Evolutionary conservation across 225 moss, liverwort and hornwort species (phyloP).

Genomic region (Pleurozium schreberi): DNA sequence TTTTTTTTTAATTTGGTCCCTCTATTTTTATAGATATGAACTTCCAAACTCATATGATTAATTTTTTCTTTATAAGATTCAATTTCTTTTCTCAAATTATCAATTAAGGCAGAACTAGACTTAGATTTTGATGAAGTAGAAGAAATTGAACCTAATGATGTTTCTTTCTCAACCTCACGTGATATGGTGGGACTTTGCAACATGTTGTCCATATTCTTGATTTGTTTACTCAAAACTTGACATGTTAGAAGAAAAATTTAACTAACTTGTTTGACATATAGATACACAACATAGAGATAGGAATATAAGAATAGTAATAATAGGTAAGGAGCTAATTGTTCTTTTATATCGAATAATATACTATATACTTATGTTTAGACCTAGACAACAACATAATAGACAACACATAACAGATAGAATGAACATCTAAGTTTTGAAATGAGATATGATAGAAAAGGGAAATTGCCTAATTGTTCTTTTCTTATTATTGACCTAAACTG

Average conservation of each 20-base stretch:
- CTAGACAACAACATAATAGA: neutral
- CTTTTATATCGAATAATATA: neutral
- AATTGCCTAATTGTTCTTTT: neutral
- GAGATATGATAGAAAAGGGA: neutral
- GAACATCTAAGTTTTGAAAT: neutral
- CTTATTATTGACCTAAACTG: neutral
- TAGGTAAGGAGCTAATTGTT: neutral
- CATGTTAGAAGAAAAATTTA: neutral
- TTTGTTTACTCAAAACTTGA: no score
- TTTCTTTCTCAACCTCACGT: no score
- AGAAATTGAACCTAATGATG: neutral
- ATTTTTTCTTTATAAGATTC: neutral
- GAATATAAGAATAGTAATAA: neutral
- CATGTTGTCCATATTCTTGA: no score
- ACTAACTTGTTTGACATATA: neutral
- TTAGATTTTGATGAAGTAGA: neutral
- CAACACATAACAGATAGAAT: neutral
- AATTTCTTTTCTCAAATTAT: neutral
- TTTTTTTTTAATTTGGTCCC: no score
- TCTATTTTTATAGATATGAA: no score
- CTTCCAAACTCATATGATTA: neutral
- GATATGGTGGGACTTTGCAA: no score
- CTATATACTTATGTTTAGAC: neutral
- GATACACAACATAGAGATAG: neutral
- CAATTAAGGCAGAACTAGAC: neutral